Percentiles rank a stretch among this genome's conserved stretches.
phyloP scores from a whole-genome alignment of 208 protist genomes.

The Giardia muris region DNA sequence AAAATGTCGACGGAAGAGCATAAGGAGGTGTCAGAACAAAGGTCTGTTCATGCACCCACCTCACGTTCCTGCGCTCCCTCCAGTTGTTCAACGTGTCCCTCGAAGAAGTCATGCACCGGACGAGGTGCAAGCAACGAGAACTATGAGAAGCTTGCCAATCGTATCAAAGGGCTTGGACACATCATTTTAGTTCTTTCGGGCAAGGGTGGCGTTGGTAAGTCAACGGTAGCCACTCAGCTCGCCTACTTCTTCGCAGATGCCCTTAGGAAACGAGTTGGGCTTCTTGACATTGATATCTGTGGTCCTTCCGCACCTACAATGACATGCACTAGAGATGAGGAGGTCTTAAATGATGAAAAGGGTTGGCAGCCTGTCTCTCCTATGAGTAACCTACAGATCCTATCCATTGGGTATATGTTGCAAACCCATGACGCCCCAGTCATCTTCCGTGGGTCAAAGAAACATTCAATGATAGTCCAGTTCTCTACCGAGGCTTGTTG shows the following conservation, averaged over 20 bases:
- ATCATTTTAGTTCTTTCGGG: conserved; percentile 93
- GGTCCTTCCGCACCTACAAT: conserved; percentile 85
- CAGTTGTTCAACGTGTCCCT: not conserved
- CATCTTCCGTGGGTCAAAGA: conserved; percentile 43
- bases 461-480: conserved; percentile 33
- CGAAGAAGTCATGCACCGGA: not conserved
- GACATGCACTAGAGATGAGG: conserved; percentile 63
- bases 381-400: conserved; percentile 15
- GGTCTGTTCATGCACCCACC: not conserved
- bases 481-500: not conserved
- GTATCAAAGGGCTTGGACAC: conserved; percentile 63
- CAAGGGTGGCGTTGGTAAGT: conserved; percentile 94
- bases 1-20: too few relatives aligned
- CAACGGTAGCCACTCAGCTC: conserved; percentile 84
- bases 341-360: not conserved
- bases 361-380: conserved; percentile 29
- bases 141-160: conserved; percentile 11
- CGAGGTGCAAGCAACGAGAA: not conserved
- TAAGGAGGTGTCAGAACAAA: too few relatives aligned
- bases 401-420: conserved; percentile 44
- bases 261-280: conserved; percentile 58
- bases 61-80: not conserved
- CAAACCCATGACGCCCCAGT: conserved; percentile 27
- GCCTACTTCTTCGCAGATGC: conserved; percentile 60
- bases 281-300: conserved; percentile 97